Percentiles rank a stretch among this genome's conserved stretches.
phyloP scores from a whole-genome alignment of 306 rosid genomes.

The Trifolium fragiferum region DNA sequence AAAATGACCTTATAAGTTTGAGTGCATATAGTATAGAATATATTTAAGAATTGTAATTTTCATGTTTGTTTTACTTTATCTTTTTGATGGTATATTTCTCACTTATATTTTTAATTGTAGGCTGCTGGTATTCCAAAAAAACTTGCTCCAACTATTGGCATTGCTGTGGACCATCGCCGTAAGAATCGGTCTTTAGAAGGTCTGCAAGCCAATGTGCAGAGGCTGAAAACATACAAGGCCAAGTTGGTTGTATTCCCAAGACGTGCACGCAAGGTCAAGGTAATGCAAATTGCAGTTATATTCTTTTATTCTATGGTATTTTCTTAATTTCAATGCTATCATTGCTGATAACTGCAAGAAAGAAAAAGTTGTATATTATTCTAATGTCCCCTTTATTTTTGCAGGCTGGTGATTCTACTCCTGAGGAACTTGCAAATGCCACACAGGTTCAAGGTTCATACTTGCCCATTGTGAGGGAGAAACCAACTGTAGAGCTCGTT shows the following conservation, averaged over 20 bases:
- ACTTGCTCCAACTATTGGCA: slow-evolving; percentile 73
- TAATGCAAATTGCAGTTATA: background rate
- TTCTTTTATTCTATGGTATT: background rate
- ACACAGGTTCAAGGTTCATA: slow-evolving; percentile 62
- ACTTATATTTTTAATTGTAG: slow-evolving; percentile 33
- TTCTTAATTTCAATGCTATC: background rate
- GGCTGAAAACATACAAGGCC: slow-evolving; percentile 77
- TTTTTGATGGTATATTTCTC: background rate
- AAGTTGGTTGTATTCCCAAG: slow-evolving; percentile 80
- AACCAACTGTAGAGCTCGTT: slow-evolving; percentile 55
- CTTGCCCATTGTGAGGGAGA: slow-evolving; percentile 60
- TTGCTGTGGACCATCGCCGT: slow-evolving; percentile 72
- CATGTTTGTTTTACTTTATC: background rate
- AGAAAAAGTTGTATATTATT: no score
- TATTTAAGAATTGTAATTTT: background rate
- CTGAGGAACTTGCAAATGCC: slow-evolving; percentile 69
- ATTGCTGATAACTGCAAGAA: background rate
- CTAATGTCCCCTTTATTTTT: no score
- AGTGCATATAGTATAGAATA: background rate
- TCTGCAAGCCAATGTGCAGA: slow-evolving; percentile 63
- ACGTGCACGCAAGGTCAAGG: slow-evolving; percentile 66
- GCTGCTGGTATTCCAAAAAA: slow-evolving; percentile 74
- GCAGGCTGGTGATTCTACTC: slow-evolving; percentile 61
- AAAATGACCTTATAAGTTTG: background rate
- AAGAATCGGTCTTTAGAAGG: slow-evolving; percentile 65